Conservation (phyloP, 2,329 filamentous ascomycete species). For the Penicillium sp. region DNA sequence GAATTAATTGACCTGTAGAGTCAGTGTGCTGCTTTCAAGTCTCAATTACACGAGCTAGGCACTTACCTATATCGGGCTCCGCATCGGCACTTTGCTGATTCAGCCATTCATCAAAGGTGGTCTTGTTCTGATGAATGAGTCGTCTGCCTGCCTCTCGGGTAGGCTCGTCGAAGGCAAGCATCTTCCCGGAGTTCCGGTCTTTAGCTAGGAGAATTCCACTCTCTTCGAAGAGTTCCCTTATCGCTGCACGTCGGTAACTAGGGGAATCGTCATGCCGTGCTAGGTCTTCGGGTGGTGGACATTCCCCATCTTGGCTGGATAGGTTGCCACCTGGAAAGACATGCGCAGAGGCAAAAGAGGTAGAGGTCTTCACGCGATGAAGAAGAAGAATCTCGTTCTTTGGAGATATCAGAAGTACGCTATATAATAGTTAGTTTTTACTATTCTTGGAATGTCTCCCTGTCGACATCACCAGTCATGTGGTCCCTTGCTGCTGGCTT, state of each 20-base stretch:
- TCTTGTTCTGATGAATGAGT: slow-evolving; percentile 64
- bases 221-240: slow-evolving; percentile 94
- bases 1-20: slow-evolving; percentile 61
- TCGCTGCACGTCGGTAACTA: slow-evolving; percentile 76
- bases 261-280: slow-evolving; percentile 67
- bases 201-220: slow-evolving; percentile 79
- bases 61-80: slow-evolving; percentile 58
- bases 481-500: slow-evolving; percentile 15
- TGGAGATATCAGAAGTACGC: slow-evolving; percentile 81
- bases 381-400: slow-evolving; percentile 84
- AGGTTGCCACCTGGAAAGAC: slow-evolving; percentile 93
- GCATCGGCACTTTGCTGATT: slow-evolving; percentile 37
- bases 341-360: slow-evolving; percentile 84
- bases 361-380: slow-evolving; percentile 78
- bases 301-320: slow-evolving; percentile 68
- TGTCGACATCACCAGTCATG: not conserved
- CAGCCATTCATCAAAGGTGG: slow-evolving; percentile 68
- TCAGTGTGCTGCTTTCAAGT: not conserved
- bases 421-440: slow-evolving; percentile 38
- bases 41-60: not conserved
- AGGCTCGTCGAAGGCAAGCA: slow-evolving; percentile 61
- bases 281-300: slow-evolving; percentile 51
- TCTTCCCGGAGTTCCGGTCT: slow-evolving; percentile 39
- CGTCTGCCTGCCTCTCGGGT: slow-evolving; percentile 66
- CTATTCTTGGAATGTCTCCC: not conserved